Evolutionary conservation across 2,329 filamentous ascomycete species (phyloP).

Genomic region (Stemphylium beticola): DNA sequence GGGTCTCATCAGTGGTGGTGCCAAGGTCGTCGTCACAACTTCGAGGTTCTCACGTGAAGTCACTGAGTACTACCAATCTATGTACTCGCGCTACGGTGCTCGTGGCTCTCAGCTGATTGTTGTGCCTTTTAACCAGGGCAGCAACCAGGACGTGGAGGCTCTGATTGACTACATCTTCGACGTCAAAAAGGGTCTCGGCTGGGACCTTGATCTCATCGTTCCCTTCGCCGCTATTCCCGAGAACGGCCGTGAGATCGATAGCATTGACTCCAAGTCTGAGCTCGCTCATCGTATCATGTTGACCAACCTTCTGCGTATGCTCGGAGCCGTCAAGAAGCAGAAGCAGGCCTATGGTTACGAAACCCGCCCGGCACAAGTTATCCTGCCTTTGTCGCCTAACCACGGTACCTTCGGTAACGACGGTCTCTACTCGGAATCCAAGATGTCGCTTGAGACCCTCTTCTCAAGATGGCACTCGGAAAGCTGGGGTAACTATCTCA

Average conservation of each 20-base stretch:
- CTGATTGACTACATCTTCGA: constrained; percentile 97
- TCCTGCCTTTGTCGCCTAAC: constrained; percentile 94
- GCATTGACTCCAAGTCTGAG: constrained; percentile 96
- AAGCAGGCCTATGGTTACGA: constrained; percentile 88
- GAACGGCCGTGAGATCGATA: constrained; percentile 96
- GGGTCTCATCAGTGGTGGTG: constrained; percentile 93
- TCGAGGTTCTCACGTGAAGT: constrained; percentile 96
- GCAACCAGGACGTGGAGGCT: constrained; percentile 96
- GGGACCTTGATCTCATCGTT: constrained; percentile 96
- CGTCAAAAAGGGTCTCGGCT: constrained; percentile 91
- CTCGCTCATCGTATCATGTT: constrained; percentile 99
- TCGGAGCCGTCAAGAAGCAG: constrained; percentile 88
- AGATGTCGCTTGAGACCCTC: constrained; percentile 93
- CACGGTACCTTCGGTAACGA: constrained; percentile 98
- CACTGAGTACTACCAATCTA: constrained; percentile 98
- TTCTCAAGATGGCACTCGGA: constrained; percentile 99
- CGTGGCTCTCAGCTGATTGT: constrained; percentile 96
- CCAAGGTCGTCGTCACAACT: constrained; percentile 95
- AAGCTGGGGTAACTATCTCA: constrained; percentile 96
- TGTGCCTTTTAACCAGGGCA: constrained; percentile 98
- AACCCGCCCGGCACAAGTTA: constrained; percentile 94
- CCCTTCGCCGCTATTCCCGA: constrained; percentile 98
- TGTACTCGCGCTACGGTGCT: constrained; percentile 94
- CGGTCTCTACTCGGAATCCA: constrained; percentile 97
- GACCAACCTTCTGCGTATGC: constrained; percentile 90